A percentile compares a stretch with the other conserved stretches of the same genome.
These are phyloP conservation scores for Ustilago shanxiensis DNA, from an alignment of 1,284 basidiomycete species.

Conservation along the genomic window DNA sequence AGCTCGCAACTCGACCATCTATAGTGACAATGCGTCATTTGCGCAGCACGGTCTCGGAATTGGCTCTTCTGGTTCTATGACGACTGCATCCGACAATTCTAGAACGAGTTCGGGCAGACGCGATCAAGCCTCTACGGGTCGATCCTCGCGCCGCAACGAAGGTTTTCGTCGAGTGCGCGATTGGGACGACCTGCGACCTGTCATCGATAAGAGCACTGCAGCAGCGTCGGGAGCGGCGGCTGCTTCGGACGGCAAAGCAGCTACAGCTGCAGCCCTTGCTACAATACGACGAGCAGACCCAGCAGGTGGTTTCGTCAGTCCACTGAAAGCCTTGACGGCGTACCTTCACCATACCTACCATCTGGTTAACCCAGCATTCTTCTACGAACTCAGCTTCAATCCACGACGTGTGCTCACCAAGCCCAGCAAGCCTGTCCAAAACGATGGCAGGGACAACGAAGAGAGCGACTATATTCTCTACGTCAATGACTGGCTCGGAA, in stretches of 20 bases:
- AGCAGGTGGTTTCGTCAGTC: slow-evolving; percentile 66
- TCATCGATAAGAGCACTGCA: slow-evolving; percentile 53
- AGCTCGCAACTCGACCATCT: slow-evolving; percentile 42
- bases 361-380: slow-evolving; percentile 69
- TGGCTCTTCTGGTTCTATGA: slow-evolving; percentile 39
- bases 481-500: slow-evolving; percentile 69
- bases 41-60: slow-evolving; percentile 46
- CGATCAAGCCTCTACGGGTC: slow-evolving; percentile 18
- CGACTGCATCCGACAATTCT: slow-evolving; percentile 50
- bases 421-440: slow-evolving; percentile 68
- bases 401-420: slow-evolving; percentile 68
- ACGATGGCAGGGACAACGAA: slow-evolving; percentile 69
- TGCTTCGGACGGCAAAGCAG: slow-evolving; percentile 49
- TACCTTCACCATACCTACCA: slow-evolving; percentile 70
- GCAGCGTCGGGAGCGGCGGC: slow-evolving; percentile 49
- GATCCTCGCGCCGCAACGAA: slow-evolving; percentile 42
- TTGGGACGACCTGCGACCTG: slow-evolving; percentile 60
- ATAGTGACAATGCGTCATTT: slow-evolving; percentile 31
- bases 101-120: slow-evolving; percentile 29
- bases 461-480: slow-evolving; percentile 70
- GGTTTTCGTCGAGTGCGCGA: slow-evolving; percentile 65
- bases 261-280: slow-evolving; percentile 47
- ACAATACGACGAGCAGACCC: slow-evolving; percentile 64
- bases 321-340: slow-evolving; percentile 68
- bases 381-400: slow-evolving; percentile 70